Evolutionary conservation across 257 asterid genomes (phyloP).

Genomic region (Petunia secreta): DNA sequence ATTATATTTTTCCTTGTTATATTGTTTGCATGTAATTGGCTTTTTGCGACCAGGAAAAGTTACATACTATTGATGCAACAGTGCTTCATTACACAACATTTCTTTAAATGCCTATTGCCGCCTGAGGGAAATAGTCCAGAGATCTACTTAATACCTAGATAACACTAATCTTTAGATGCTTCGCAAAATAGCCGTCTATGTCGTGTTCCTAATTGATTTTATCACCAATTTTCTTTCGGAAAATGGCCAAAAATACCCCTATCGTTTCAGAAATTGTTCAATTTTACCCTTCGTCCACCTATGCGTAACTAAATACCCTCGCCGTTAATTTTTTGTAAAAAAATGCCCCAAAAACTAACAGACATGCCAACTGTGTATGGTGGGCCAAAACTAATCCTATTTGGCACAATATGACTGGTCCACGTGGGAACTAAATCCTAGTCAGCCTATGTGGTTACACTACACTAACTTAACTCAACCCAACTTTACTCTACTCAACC

Average conservation of each 20-base stretch:
- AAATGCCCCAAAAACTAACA: too few relatives aligned
- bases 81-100: background rate
- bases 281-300: too few relatives aligned
- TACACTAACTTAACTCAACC: too few relatives aligned
- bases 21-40: background rate
- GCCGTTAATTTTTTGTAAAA: too few relatives aligned
- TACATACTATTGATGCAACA: background rate
- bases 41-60: background rate
- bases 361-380: too few relatives aligned
- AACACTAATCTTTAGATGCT: background rate
- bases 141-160: background rate
- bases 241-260: background rate
- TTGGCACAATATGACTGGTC: too few relatives aligned
- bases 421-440: too few relatives aligned
- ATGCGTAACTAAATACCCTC: too few relatives aligned
- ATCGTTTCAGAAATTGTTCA: too few relatives aligned
- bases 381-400: too few relatives aligned
- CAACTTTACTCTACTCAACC: too few relatives aligned
- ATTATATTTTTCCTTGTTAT: background rate
- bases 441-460: too few relatives aligned
- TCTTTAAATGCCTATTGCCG: background rate
- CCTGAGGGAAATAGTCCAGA: background rate
- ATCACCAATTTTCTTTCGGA: background rate
- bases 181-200: constrained; percentile 3
- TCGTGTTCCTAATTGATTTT: background rate